Base-by-base conservation (phyloP, 441 rosid genomes). In the Viola pubescens region DNA sequence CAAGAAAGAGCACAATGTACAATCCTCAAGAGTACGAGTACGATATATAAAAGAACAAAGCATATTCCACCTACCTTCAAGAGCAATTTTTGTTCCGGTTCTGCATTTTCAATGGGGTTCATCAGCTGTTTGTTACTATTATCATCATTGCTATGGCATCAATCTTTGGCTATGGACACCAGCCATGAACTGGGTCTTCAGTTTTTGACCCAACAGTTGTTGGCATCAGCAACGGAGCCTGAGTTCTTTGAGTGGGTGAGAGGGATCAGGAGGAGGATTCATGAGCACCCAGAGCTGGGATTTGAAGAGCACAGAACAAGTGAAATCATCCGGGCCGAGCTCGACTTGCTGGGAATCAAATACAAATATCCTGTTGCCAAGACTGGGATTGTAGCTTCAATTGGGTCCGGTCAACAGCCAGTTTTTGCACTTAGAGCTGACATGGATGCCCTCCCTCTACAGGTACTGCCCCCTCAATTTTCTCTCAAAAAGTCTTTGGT, bases 381-480 rank as follows among this genome's bases (percentile, higher is more conserved):
- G 56, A 89, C 92, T 14, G 89, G 90, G 7, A 69, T 83, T 10
- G 91, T 85, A 10, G 92, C 84, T 38, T 78, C 82, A 45, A 65
- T 89, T 49, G 91, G 92, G 43, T 75, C 83, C 4, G 91, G 85
- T 6, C 58, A 50, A 0, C 48, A 71, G 50, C 94, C 92, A 0
- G 80, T 78, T 47, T 81, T 89, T 7, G 85, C 78, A 61, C 87
- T 89, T 34, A 73, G 95, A 65, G 92, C 86, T 50, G 92, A 87
- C 70, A 89, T 85, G 95, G 97, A 89, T 62, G 97, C 95, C 45
- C 90, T 89, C 42, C 90, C 90, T 3, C 54, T 87, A 56, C 91
- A 83, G 92, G 92, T 81, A n/a, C 58, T n/a, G 5, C 9, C 41
- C 43, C 57, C 43, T 39, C 34, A 41, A 43, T 49, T 43, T 5